Conservation (phyloP, 2,329 filamentous ascomycete genomes). For the Epicoccum nigrum region DNA sequence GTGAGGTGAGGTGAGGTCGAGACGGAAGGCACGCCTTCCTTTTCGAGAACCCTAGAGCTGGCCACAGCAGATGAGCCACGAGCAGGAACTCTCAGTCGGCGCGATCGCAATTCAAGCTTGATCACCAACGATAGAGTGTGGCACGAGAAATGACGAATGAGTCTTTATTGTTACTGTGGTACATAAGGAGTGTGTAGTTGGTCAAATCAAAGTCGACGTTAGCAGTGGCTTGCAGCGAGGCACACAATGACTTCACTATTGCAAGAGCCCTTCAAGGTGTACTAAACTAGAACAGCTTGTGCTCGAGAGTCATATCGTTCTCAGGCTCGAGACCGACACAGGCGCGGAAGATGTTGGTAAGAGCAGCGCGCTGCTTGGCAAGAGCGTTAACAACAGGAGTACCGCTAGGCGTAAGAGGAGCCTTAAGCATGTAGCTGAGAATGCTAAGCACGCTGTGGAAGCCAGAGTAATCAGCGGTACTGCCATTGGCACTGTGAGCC, state of each 20-base stretch:
- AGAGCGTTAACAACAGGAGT: constrained; percentile 95
- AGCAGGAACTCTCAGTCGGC: not conserved
- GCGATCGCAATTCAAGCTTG: not conserved
- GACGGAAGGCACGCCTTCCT: constrained; percentile 7
- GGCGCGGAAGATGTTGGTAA: constrained; percentile 98
- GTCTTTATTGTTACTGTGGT: constrained; percentile 15
- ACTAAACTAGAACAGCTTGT: constrained; percentile 77
- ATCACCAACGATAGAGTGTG: not conserved
- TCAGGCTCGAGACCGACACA: constrained; percentile 96
- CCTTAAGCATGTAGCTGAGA: constrained; percentile 98
- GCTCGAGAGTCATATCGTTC: constrained; percentile 98
- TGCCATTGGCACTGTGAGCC: constrained; percentile 57
- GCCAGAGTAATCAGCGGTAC: constrained; percentile 75
- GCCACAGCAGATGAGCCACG: too few relatives aligned
- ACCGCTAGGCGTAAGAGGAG: constrained; percentile 89
- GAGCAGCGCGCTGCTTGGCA: constrained; percentile 90
- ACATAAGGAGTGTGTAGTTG: constrained; percentile 38
- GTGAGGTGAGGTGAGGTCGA: not conserved
- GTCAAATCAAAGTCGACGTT: constrained; percentile 16
- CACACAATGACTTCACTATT: not conserved
- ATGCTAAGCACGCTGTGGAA: constrained; percentile 98
- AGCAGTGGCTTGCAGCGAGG: not conserved
- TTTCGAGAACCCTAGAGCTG: constrained; percentile 7
- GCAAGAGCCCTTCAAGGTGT: not conserved
- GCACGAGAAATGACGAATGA: not conserved